Percentiles rank a stretch among this genome's conserved stretches.
These are phyloP conservation scores for Trametes maxima DNA, from an alignment of 768 basidiomycete genomes.

Conservation along the genomic window DNA sequence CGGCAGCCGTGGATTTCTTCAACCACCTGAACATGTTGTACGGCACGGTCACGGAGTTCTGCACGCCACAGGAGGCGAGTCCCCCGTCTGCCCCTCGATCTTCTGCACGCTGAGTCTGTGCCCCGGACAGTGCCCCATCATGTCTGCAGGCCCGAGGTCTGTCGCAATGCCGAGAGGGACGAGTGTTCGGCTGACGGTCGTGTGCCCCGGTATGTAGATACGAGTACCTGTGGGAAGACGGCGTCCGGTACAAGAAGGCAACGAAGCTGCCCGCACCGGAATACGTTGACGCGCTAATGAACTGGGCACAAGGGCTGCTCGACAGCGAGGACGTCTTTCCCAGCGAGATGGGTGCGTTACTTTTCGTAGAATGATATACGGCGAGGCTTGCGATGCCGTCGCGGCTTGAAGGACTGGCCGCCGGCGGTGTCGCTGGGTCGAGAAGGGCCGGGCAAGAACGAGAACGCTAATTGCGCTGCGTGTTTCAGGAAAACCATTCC, in stretches of 20 bases:
- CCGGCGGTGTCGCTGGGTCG: not conserved
- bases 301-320: conserved; percentile 91
- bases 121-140: conserved; percentile 77
- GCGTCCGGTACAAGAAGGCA: conserved; percentile 81
- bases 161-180: conserved; percentile 28
- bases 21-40: conserved; percentile 99
- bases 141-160: conserved; percentile 93
- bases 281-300: conserved; percentile 98
- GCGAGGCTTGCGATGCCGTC: not conserved
- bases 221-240: conserved; percentile 95
- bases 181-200: conserved; percentile 3
- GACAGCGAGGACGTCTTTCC: conserved; percentile 95
- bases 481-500: conserved; percentile 80
- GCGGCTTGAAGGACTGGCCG: not conserved
- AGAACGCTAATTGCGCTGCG: not conserved
- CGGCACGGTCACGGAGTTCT: conserved; percentile 97
- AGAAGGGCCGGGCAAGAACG: not conserved
- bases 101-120: not conserved
- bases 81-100: not conserved
- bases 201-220: conserved; percentile 59
- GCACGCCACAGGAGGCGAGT: conserved; percentile 86
- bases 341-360: conserved; percentile 79
- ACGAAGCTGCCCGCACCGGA: conserved; percentile 95
- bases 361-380: conserved; percentile 12
- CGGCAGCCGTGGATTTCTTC: conserved; percentile 95